A percentile compares a stretch with the other conserved stretches of the same genome.
Evolutionary conservation across 148 eudicot genomes (phyloP).

Genomic region (Chenopodium quinoa): DNA sequence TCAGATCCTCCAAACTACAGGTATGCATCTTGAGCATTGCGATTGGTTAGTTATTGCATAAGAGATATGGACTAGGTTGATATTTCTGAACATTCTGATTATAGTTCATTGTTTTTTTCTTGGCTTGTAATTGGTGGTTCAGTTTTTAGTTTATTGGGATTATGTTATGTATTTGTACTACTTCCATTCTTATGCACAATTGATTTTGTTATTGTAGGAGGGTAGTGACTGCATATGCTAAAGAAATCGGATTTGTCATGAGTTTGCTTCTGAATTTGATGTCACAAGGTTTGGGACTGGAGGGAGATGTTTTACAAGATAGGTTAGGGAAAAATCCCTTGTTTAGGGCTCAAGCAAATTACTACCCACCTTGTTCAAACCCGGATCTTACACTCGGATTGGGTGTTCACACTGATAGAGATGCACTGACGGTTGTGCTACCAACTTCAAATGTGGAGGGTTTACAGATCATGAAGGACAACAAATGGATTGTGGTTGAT

Average conservation of each 20-base stretch:
- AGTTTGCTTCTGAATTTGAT: constrained; percentile 25
- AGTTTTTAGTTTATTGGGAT: too few relatives aligned
- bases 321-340: constrained; percentile 24
- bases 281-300: constrained; percentile 34
- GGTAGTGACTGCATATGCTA: constrained; percentile 27
- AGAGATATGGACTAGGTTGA: background rate
- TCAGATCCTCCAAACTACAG: constrained; percentile 20
- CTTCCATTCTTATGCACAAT: background rate
- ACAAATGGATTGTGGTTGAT: constrained; percentile 39
- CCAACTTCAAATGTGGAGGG: constrained; percentile 38
- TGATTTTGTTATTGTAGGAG: background rate
- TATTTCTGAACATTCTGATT: background rate
- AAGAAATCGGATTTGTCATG: constrained; percentile 25
- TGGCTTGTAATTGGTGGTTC: background rate
- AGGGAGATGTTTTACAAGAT: constrained; percentile 11
- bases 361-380: constrained; percentile 49
- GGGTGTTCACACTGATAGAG: constrained; percentile 46
- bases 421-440: constrained; percentile 45
- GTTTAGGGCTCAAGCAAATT: constrained; percentile 37
- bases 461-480: constrained; percentile 8
- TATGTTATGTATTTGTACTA: too few relatives aligned
- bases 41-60: too few relatives aligned
- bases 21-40: background rate
- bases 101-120: background rate
- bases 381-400: constrained; percentile 51